Base-by-base conservation (phyloP, 2,329 filamentous ascomycete genomes). In the Cladobotryum mycophilum region DNA sequence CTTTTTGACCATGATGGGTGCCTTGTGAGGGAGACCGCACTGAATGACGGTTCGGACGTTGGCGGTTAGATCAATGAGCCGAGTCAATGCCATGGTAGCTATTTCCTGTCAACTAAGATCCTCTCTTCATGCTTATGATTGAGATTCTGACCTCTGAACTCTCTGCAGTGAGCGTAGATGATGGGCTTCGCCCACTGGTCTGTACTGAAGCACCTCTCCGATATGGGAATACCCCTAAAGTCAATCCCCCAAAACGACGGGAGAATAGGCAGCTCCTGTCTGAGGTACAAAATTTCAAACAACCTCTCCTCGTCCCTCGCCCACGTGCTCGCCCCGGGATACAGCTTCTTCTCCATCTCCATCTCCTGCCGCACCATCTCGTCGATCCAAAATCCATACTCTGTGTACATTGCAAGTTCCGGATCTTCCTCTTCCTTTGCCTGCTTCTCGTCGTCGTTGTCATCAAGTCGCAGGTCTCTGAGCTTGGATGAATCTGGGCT, bases 271-370 rank as follows among this genome's bases (percentile, higher is more conserved):
- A 69, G 61, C 50, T 71, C 66, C 52, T 72, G 66, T n/a, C 71
- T 59, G 55, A 68, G 60, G 52, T 67, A 74, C 2, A 74, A 55
- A 36, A 70, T 65, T 56, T 72, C 68, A 48, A 73, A 74, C 33
- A 74, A 63, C 2, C 57, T 60, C 30, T 72, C 69, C 56, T 80
- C 79, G n/a, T 73, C 73, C 9, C 69, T 63, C 25, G 79, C 69
- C 76, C 79, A 81, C 49, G 70, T 65, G 42, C 70, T 70, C 38
- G 76, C 68, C 20, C 69, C 69, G 0, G 70, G 69, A 47, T 70
- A 74, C 1, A 63, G 58, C 25, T 57, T 49, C 61, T 71, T 76
- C 57, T 77, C 71, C 40, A 62, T 58, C 55, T 74, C 69, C 61
- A 79, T 72, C 51, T 75, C 67, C 9, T 66, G 60, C 8, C 48